These are phyloP conservation scores for Aspergillus tubingensis DNA, from an alignment of 2,329 filamentous ascomycete genomes.

Conservation along the genomic window DNA sequence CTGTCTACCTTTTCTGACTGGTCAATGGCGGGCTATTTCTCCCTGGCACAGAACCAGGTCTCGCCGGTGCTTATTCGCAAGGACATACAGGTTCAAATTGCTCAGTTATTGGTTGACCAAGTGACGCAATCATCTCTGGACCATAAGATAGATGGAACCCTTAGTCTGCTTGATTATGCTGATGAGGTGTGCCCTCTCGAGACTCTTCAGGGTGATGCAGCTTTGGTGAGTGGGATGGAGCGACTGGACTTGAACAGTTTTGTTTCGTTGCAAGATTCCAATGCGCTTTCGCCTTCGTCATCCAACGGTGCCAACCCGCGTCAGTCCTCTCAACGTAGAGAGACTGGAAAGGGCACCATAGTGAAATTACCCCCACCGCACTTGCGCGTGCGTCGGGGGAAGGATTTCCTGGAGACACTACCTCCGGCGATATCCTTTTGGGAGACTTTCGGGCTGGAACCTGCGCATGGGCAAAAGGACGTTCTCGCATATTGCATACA, in stretches of 20 bases:
- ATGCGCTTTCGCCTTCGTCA: slow-evolving; percentile 15
- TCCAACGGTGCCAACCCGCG: slow-evolving; percentile 18
- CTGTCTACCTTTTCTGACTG: slow-evolving; percentile 44
- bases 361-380: slow-evolving; percentile 53
- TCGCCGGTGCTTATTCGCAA: slow-evolving; percentile 35
- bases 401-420: slow-evolving; percentile 56
- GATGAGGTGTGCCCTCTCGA: slow-evolving; percentile 26
- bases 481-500: slow-evolving; percentile 60
- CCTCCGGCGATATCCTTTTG: slow-evolving; percentile 61
- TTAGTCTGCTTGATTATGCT: slow-evolving; percentile 32
- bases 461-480: slow-evolving; percentile 58
- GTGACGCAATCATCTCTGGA: slow-evolving; percentile 48
- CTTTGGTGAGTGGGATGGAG: slow-evolving; percentile 31
- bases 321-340: slow-evolving; percentile 29
- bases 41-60: slow-evolving; percentile 34
- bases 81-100: slow-evolving; percentile 42
- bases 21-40: slow-evolving; percentile 43
- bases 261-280: slow-evolving; percentile 35
- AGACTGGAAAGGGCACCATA: slow-evolving; percentile 36
- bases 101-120: slow-evolving; percentile 46
- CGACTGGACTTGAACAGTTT: slow-evolving; percentile 42
- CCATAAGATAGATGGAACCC: slow-evolving; percentile 33
- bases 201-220: slow-evolving; percentile 31
- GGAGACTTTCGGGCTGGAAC: slow-evolving; percentile 62
- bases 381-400: slow-evolving; percentile 56